A percentile compares a stretch with the other conserved stretches of the same genome.
phyloP scores from a whole-genome alignment of 2,329 filamentous ascomycete genomes.

The Hypoxylon sp. region DNA sequence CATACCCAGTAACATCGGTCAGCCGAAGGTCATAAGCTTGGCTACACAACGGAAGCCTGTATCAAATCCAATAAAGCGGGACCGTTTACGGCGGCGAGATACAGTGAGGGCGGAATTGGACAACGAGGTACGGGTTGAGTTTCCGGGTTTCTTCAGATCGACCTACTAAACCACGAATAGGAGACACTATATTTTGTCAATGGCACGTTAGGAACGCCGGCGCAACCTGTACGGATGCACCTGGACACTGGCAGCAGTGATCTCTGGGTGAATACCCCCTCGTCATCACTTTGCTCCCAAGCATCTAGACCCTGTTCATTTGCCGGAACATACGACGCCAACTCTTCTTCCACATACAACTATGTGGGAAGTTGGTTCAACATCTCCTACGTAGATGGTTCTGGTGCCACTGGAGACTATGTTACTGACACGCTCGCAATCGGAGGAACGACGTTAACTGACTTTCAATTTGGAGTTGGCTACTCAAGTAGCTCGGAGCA shows the following conservation, averaged over 20 bases:
- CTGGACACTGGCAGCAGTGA: conserved; percentile 80
- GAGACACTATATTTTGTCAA: conserved; percentile 77
- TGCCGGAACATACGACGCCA: conserved; percentile 78
- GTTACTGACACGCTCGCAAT: conserved; percentile 79
- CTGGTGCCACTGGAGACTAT: conserved; percentile 83
- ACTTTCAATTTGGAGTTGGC: conserved; percentile 81
- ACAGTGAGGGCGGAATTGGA: conserved; percentile 65
- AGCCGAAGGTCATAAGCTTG: conserved; percentile 63
- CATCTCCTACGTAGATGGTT: conserved; percentile 89
- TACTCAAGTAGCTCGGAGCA: conserved; percentile 73
- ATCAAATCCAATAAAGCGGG: conserved; percentile 60
- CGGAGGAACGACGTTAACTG: conserved; percentile 66
- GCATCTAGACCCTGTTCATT: conserved; percentile 67
- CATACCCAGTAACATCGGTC: conserved; percentile 43
- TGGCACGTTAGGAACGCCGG: conserved; percentile 73
- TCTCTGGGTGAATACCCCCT: conserved; percentile 77
- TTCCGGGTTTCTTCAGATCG: background rate
- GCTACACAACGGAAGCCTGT: conserved; percentile 60
- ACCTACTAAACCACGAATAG: conserved; percentile 55
- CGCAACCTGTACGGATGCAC: conserved; percentile 70
- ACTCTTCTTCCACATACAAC: conserved; percentile 81
- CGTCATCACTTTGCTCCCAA: conserved; percentile 71
- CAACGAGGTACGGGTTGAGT: conserved; percentile 66
- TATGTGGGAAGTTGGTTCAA: conserved; percentile 85
- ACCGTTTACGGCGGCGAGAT: conserved; percentile 63